These are phyloP conservation scores for Coniochaeta ligniaria DNA, from an alignment of 2,329 filamentous ascomycete species.

Conservation along the genomic window DNA sequence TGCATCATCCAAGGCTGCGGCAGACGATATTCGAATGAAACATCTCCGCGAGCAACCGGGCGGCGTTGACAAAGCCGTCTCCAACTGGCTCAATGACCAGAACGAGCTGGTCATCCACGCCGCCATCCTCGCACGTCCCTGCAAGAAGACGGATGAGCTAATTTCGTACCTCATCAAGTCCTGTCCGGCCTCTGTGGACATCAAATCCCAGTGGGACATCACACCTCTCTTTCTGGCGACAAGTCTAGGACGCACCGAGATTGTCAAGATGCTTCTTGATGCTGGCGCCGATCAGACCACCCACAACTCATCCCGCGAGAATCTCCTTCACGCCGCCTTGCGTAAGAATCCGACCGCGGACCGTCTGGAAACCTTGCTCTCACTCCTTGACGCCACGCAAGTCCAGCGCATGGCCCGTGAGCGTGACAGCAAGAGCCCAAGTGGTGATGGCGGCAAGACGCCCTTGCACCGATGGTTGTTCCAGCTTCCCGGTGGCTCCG, in stretches of 20 bases:
- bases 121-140: constrained; percentile 43
- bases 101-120: constrained; percentile 60
- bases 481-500: background rate
- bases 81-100: constrained; percentile 53
- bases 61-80: constrained; percentile 57
- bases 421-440: constrained; percentile 38
- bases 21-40: background rate
- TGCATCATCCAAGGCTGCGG: constrained; percentile 29
- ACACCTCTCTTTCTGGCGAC: constrained; percentile 68
- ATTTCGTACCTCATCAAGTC: no score
- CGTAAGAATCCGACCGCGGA: constrained; percentile 21
- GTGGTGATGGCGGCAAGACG: constrained; percentile 43
- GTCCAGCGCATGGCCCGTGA: constrained; percentile 52
- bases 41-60: constrained; percentile 49
- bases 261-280: constrained; percentile 54
- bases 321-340: constrained; percentile 58
- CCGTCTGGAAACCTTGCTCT: constrained; percentile 45
- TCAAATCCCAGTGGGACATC: constrained; percentile 40
- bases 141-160: no score
- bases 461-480: constrained; percentile 57
- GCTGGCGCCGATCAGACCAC: constrained; percentile 63
- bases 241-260: constrained; percentile 42
- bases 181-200: no score
- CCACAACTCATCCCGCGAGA: constrained; percentile 56
- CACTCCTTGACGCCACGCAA: constrained; percentile 19